These are phyloP conservation scores for Saitoella complicata DNA, from an alignment of 805 yeast genomes.

Conservation along the genomic window DNA sequence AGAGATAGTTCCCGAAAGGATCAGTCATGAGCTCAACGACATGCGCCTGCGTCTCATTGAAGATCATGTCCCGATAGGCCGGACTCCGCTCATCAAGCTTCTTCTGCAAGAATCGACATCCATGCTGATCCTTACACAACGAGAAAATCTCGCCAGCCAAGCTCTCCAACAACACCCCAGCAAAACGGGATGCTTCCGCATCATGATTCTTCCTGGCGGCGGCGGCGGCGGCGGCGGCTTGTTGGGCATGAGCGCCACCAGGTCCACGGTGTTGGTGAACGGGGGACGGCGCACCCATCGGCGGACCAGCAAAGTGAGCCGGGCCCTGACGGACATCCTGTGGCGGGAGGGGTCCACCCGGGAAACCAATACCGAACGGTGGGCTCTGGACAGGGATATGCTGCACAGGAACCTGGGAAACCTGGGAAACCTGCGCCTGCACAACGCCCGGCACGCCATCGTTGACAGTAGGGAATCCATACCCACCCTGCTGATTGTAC, in stretches of 20 bases:
- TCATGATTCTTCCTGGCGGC: constrained; percentile 7
- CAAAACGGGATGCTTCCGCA: constrained; percentile 15
- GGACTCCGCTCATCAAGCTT: constrained; percentile 45
- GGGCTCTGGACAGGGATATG: too few species aligned
- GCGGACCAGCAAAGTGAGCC: too few species aligned
- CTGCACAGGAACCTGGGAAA: too few species aligned
- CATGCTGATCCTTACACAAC: constrained; percentile 89
- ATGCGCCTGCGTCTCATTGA: constrained; percentile 60
- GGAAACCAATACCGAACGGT: too few species aligned
- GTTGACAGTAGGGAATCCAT: too few species aligned
- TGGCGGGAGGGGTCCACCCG: too few species aligned
- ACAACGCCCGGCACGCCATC: too few species aligned
- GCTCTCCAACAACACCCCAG: constrained; percentile 31
- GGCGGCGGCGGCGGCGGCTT: constrained; percentile 8
- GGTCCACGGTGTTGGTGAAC: neutral
- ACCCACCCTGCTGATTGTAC: too few species aligned
- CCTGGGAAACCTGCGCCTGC: too few species aligned
- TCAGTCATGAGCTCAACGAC: constrained; percentile 77
- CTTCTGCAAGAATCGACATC: constrained; percentile 81
- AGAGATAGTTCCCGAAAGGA: constrained; percentile 92
- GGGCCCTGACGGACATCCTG: too few species aligned
- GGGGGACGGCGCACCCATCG: constrained; percentile 3
- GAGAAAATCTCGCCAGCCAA: constrained; percentile 48
- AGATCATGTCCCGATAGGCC: constrained; percentile 34
- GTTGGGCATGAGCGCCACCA: neutral